phyloP scores from a whole-genome alignment of 23 red algal genomes.

The Pyropia haitanensis region DNA sequence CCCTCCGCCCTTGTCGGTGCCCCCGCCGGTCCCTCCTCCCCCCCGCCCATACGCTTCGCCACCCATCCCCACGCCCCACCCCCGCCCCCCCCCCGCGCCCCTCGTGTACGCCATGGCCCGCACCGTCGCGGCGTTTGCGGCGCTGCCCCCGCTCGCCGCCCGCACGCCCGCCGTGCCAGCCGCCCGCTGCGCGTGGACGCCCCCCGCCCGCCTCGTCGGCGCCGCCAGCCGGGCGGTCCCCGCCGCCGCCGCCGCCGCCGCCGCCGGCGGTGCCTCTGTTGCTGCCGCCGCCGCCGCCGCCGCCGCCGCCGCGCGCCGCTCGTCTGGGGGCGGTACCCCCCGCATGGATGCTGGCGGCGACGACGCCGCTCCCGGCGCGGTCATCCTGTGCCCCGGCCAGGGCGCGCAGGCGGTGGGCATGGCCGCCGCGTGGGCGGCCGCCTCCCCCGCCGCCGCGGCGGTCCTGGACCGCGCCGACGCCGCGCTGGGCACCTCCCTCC shows the following conservation, averaged over 20 bases:
- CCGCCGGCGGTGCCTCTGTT: too few relatives aligned
- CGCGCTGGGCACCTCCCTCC: conserved; percentile 12
- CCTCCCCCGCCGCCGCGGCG: conserved; percentile 15
- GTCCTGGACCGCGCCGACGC: conserved; percentile 23
- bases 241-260: too few relatives aligned
- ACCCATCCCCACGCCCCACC: background rate
- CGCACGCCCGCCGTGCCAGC: background rate
- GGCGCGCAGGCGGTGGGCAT: conserved; percentile 55
- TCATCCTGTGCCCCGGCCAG: conserved; percentile 46
- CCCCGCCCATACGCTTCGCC: background rate
- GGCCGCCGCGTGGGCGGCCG: conserved; percentile 19
- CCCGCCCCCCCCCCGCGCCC: conserved; percentile 3
- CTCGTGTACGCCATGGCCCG: background rate
- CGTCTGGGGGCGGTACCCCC: too few relatives aligned
- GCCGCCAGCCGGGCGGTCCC: too few relatives aligned
- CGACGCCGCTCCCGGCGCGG: background rate
- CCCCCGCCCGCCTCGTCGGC: too few relatives aligned
- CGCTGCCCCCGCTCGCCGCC: conserved; percentile 4
- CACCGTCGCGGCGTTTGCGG: background rate
- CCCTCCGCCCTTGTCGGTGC: background rate
- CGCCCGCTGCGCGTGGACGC: too few relatives aligned
- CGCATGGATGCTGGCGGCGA: background rate
- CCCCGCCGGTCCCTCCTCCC: conserved; percentile 4
- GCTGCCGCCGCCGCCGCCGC: too few relatives aligned
- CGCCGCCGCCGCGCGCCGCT: too few relatives aligned